Conservation (phyloP, 176 grass and related monocot genomes). For the Chrysopogon serrulatus region DNA sequence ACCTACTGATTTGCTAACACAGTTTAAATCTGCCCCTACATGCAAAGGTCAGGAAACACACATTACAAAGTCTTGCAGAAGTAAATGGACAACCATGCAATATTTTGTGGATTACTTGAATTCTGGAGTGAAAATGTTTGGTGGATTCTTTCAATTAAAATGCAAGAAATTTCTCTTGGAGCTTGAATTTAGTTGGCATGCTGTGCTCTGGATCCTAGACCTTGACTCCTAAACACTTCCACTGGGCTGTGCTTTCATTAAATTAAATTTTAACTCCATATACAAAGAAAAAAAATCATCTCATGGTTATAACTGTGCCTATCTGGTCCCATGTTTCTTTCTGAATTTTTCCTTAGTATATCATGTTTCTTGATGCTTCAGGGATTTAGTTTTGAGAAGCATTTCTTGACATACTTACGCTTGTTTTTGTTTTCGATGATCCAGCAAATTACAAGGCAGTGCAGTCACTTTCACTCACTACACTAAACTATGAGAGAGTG, state of each 20-base stretch:
- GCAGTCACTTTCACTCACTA: slow-evolving; percentile 83
- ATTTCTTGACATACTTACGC: slow-evolving; percentile 13
- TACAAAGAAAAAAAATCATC: neutral
- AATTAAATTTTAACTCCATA: neutral
- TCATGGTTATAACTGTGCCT: neutral
- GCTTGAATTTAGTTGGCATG: neutral
- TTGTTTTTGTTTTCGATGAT: slow-evolving; percentile 28
- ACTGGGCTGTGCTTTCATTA: neutral
- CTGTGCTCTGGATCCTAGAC: neutral
- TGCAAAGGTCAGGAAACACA: neutral
- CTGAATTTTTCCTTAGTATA: neutral
- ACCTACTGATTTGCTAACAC: neutral
- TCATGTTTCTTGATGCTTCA: neutral
- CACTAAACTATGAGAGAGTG: slow-evolving; percentile 79
- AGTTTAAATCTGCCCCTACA: neutral
- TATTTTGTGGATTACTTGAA: neutral
- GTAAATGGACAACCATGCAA: neutral
- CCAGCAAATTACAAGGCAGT: slow-evolving; percentile 97
- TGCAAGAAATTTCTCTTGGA: neutral
- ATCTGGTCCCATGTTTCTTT: neutral
- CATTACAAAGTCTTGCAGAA: neutral
- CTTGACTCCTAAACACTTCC: neutral
- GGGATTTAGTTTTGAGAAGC: neutral
- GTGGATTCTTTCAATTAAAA: neutral
- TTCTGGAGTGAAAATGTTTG: neutral